These are phyloP conservation scores for Prunella vulgaris DNA, from an alignment of 257 asterid species.

Conservation along the genomic window DNA sequence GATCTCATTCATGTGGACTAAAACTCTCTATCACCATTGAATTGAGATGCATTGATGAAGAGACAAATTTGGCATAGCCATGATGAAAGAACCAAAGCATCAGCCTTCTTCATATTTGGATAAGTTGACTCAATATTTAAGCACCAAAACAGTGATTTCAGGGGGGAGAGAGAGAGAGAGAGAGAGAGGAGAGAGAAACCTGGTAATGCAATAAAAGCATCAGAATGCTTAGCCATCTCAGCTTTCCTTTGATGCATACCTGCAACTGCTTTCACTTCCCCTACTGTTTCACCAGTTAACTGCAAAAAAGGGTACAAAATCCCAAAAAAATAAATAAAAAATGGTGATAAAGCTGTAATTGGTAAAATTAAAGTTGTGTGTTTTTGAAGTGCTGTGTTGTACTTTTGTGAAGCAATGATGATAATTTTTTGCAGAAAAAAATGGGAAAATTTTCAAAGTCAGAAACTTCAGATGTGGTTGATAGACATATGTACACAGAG, in stretches of 20 bases:
- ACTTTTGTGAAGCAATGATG: constrained; percentile 54
- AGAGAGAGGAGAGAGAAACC: constrained; percentile 38
- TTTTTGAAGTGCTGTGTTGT: constrained; percentile 25
- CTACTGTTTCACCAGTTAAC: constrained; percentile 98
- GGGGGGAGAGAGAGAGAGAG: not conserved
- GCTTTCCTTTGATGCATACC: constrained; percentile 99
- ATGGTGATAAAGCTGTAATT: constrained; percentile 13
- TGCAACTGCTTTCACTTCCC: constrained; percentile 98
- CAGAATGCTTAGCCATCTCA: constrained; percentile 92
- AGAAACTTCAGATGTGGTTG: constrained; percentile 26
- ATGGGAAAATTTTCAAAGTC: not conserved
- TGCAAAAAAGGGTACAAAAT: constrained; percentile 34
- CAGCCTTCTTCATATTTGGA: constrained; percentile 3
- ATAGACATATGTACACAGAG: constrained; percentile 15
- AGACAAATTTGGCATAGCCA: not conserved
- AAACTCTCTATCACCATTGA: not conserved
- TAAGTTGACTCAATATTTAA: not conserved
- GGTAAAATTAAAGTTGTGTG: not conserved
- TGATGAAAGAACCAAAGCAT: not conserved
- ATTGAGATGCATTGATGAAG: not conserved
- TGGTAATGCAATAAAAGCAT: constrained; percentile 99
- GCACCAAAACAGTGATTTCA: not conserved
- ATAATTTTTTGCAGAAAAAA: constrained; percentile 22
- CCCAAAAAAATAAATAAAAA: not conserved
- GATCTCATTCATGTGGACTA: not conserved